Evolutionary conservation across 2,329 filamentous ascomycete genomes (phyloP), one percentile per base, ranked within the genome.

Genomic region (Aspergillus luchuensis): DNA sequence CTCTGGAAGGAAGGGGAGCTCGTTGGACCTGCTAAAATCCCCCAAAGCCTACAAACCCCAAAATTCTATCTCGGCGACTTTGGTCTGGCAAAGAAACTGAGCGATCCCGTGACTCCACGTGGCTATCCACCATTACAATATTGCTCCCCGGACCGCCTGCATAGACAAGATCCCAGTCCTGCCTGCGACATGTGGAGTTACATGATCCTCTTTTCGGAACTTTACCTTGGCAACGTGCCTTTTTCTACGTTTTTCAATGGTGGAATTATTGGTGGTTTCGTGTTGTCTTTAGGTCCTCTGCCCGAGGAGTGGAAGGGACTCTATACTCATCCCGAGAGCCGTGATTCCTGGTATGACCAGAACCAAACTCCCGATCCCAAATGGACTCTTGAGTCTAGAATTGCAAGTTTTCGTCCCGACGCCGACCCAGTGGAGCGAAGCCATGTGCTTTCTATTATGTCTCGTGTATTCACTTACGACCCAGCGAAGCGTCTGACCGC

Each of bases 101-200:
- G 52, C 55, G 60, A 68, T 21, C 21, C 55, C 11, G 43, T 19
- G 19, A n/a, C 38, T 38, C 25, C 56, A 53, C 23, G 11, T 17
- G 59, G 56, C 17, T 39, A 33, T 30, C 56, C 59, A 45, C 25
- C 51, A n/a, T 15, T 52, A 39, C 47, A 62, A 43, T 70, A 63
- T 59, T 71, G 70, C 54, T 70, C 69, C 8, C 68, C 68, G 56
- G 69, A 71, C 50, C 68, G 69, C 39, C 60, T 73, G 54, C 66
- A 70, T 69, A 15, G 58, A 11, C 47, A 66, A 63, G 61, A 61
- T 8, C 63, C 70, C 58, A 72, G 66, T 48, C 60, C 61, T 54
- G 66, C 68, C 52, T 71, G 70, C 48, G 70, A 72, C 49, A 71
- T 74, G 59, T 74, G 68, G 71, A 74, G 69, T 45, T 72, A 72